Percentiles rank a stretch among this genome's conserved stretches.
These are phyloP conservation scores for Rubus parviflorus DNA, from an alignment of 306 rosid genomes.

Conservation along the genomic window DNA sequence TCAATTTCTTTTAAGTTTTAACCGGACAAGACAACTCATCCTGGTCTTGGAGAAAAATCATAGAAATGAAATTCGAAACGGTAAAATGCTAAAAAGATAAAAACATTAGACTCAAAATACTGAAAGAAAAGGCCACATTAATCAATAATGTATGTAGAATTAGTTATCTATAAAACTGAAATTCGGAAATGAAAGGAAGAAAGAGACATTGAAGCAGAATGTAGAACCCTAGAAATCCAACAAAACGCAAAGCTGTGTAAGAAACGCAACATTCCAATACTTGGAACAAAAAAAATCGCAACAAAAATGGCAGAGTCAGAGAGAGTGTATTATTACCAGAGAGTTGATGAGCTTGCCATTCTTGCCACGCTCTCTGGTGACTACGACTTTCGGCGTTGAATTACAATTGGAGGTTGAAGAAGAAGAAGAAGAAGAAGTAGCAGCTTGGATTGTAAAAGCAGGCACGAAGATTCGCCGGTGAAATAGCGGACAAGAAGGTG, in stretches of 20 bases:
- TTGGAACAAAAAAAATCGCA: background rate
- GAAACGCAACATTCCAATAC: background rate
- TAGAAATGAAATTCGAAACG: background rate
- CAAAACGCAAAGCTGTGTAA: no score
- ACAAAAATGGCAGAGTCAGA: background rate
- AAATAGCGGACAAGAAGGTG: constrained; percentile 36
- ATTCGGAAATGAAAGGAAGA: background rate
- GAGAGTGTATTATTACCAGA: constrained; percentile 48
- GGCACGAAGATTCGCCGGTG: constrained; percentile 48
- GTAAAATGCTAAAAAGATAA: background rate
- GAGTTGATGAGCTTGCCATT: constrained; percentile 80
- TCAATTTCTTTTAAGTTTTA: no score
- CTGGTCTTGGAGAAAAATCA: background rate
- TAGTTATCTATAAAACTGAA: background rate
- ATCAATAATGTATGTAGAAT: no score
- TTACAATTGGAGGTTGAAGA: constrained; percentile 32
- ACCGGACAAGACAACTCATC: background rate
- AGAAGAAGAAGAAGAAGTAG: constrained; percentile 27
- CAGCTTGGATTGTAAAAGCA: constrained; percentile 31
- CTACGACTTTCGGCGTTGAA: constrained; percentile 63
- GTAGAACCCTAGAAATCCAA: constrained; percentile 4
- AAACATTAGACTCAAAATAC: no score
- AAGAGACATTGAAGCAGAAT: constrained; percentile 9
- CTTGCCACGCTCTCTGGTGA: constrained; percentile 98
- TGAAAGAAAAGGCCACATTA: no score